Evolutionary conservation across 139 green algal species (phyloP), one percentile per base, ranked within the genome.

Genomic region (Auxenochlorella protothecoides): DNA sequence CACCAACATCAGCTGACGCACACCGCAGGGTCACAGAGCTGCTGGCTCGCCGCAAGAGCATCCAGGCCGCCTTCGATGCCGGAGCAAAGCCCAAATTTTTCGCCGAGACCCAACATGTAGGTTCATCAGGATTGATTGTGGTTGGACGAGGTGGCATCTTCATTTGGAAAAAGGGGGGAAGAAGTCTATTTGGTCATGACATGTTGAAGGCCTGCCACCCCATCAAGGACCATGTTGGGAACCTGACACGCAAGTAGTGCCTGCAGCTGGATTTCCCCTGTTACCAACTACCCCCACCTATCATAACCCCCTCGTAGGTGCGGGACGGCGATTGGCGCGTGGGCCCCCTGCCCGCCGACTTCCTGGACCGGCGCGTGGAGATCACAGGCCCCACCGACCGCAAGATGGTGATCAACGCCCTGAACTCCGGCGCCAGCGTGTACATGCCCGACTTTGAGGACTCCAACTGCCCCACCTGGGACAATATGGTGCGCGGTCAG

Each of bases 371-470:
- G 3, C 80, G 91, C 6, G 89, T 96, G 16, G 91, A 96, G 79
- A 96, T 96, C 74, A 96, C 91, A 3, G 86, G 90, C 5, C 90
- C 90, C 57, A 88, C 92, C 51, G 88, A 94, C 63, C 81, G 86
- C 66, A 96, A 96, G 81, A 96, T 96, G 91, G 87, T 96, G 55
- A 95, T 96, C 83, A 76, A 76, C 61, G 71, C 71, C 7, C 71
- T 76, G 27, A 76, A 76, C 61, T 62, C 77, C 68, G 91, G 90
- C 15, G 89, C 90, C 51, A 87, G 79, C 6, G 79, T 88, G 65
- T 96, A 86, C 84, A 96, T 96, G 90, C 85, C 87, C 10, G 89
- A 94, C 78, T 94, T 94, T 77, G 87, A 94, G 75, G 91, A 96
- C 73, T 92, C 85, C 54, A 90, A 91, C 72, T 85, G 86, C 15